A percentile compares a stretch with the other conserved stretches of the same genome.
These are phyloP conservation scores for Macrolepiota dolichaula DNA, from an alignment of 768 basidiomycete species.

Conservation along the genomic window DNA sequence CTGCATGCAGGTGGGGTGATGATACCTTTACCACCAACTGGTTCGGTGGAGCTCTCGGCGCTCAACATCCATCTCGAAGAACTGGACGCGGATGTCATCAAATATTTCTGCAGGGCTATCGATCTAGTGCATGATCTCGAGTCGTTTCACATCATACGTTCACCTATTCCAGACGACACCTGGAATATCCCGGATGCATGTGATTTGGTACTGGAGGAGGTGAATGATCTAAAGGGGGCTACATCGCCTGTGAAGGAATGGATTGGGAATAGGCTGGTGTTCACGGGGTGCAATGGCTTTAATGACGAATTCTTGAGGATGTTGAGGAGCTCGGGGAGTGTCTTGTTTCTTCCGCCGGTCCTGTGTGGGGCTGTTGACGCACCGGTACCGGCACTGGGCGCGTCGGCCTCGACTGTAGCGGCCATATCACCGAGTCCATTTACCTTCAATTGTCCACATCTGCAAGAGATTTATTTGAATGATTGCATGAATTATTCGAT, in stretches of 20 bases:
- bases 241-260: constrained; percentile 14
- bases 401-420: neutral
- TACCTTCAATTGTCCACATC: constrained; percentile 9
- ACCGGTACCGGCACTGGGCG: neutral
- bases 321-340: constrained; percentile 8
- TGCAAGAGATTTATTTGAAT: constrained; percentile 17
- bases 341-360: constrained; percentile 1
- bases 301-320: constrained; percentile 14
- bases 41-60: constrained; percentile 1
- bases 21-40: neutral
- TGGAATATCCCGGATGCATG: constrained; percentile 13
- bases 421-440: neutral
- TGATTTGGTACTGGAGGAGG: constrained; percentile 14
- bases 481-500: constrained; percentile 18
- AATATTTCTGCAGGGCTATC: constrained; percentile 8
- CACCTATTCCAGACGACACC: constrained; percentile 11
- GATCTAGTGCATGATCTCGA: constrained; percentile 11
- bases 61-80: constrained; percentile 17
- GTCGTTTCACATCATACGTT: constrained; percentile 13
- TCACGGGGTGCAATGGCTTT: constrained; percentile 16
- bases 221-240: constrained; percentile 13
- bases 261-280: constrained; percentile 16
- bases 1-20: neutral
- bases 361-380: neutral
- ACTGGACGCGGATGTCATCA: constrained; percentile 11